Evolutionary conservation across 2,329 filamentous ascomycete genomes (phyloP).

Genomic region (Botrytis pseudocinerea): DNA sequence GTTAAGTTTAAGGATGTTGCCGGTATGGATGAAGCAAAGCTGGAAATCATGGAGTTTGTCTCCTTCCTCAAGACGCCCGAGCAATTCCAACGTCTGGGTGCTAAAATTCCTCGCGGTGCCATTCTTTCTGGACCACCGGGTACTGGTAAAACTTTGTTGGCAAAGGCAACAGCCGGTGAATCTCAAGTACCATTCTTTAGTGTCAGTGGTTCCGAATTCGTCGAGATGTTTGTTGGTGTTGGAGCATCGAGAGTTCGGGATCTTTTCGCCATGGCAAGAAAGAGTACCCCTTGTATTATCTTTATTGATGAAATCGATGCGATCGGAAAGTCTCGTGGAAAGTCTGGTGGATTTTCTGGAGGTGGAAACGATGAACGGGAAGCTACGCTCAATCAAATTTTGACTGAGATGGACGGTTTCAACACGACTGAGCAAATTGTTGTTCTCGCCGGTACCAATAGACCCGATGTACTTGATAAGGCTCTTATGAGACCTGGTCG

Average conservation of each 20-base stretch:
- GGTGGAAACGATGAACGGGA: slow-evolving; percentile 97
- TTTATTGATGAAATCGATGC: slow-evolving; percentile 99
- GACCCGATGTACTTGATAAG: slow-evolving; percentile 91
- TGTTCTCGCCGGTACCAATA: slow-evolving; percentile 93
- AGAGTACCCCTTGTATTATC: slow-evolving; percentile 97
- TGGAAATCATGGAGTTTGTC: slow-evolving; percentile 99
- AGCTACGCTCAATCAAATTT: slow-evolving; percentile 94
- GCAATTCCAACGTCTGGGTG: slow-evolving; percentile 88
- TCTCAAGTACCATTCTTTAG: slow-evolving; percentile 97
- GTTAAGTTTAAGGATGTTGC: slow-evolving; percentile 97
- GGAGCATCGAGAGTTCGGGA: slow-evolving; percentile 94
- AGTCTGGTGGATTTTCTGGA: slow-evolving; percentile 68
- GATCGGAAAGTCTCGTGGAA: slow-evolving; percentile 86
- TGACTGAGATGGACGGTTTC: slow-evolving; percentile 99
- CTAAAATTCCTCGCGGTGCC: slow-evolving; percentile 95
- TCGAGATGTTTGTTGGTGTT: slow-evolving; percentile 99
- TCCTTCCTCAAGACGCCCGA: slow-evolving; percentile 93
- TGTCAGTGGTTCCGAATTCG: slow-evolving; percentile 97
- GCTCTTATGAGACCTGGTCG: slow-evolving; percentile 94
- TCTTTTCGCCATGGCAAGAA: slow-evolving; percentile 89
- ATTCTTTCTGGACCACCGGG: slow-evolving; percentile 97
- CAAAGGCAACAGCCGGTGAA: slow-evolving; percentile 96
- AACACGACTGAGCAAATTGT: slow-evolving; percentile 96
- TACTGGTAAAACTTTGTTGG: slow-evolving; percentile 96
- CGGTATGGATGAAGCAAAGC: slow-evolving; percentile 96